Base-by-base conservation (phyloP, 2,329 filamentous ascomycete genomes). In the Aspergillus flavus region DNA sequence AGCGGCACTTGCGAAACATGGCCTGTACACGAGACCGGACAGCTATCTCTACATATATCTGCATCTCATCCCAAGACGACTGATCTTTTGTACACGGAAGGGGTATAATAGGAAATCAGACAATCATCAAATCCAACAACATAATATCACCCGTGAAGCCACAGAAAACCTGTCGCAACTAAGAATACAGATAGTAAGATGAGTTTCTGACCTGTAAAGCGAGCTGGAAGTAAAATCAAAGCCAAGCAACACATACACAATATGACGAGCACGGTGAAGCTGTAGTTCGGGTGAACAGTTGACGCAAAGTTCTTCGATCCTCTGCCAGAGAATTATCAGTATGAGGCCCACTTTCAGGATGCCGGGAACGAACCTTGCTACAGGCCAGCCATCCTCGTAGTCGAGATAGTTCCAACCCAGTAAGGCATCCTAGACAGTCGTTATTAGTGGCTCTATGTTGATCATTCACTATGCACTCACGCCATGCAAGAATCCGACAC, bases 361-460 rank as follows among this genome's bases (percentile, higher is more conserved):
- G 46, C n/a, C 26, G 11, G n/a, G 53, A 23, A 61, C 65, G 28
- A 61, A 70, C 68, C 45, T 60, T 34, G 71, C 68, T 7, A 72
- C 66, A 0, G 78, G 77, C 78, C 78, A 80, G 11, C 78, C 78
- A 54, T 78, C 68, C 10, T 72, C 58, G 58, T 79, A 79, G 3
- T 74, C 62, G n/a, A 80, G 66, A 32, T 75, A 74, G 41, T 71
- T 79, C 69, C 73, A 80, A 23, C 78, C 78, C n/a, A 80, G 48
- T 14, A 68, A 69, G 5, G 78, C 73, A 54, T 78, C 67, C 76
- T 79, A 50, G 0, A 41, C 21, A 14, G 32, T 30, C 46, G 32
- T 67, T 52, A 65, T 54, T 48, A 68, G 32, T 58, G 21, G 14
- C 1, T 19, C n/a, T 16, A 11, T 23, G 6, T 10, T 11, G 45